A percentile compares a stretch with the other conserved stretches of the same genome.
Conservation (phyloP, 73 alveolate genomes). For the Paramecium sexaurelia region DNA sequence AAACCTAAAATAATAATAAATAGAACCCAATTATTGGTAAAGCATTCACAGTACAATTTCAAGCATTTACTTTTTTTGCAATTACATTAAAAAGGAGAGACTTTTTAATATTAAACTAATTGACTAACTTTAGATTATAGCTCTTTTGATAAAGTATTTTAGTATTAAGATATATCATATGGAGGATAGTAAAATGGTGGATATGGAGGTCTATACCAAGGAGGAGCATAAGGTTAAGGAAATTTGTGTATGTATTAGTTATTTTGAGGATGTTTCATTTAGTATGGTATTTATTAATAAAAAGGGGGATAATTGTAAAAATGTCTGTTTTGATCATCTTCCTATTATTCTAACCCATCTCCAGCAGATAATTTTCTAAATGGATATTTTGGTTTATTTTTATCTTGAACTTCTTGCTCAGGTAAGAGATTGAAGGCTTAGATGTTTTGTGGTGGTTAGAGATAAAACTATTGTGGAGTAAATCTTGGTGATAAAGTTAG, state of each 20-base stretch:
- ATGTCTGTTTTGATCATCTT: background rate
- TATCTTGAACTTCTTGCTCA: background rate
- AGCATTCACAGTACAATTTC: conserved; percentile 62
- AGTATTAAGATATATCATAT: background rate
- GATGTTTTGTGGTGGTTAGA: background rate
- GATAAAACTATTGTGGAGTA: background rate
- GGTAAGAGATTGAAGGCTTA: background rate
- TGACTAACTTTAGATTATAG: background rate
- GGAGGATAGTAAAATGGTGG: background rate
- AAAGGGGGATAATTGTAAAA: background rate
- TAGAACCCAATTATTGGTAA: conserved; percentile 47
- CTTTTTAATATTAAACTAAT: background rate
- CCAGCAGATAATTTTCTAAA: background rate
- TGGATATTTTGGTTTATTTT: background rate
- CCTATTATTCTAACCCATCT: background rate
- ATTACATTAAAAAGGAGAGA: conserved; percentile 35
- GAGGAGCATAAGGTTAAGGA: background rate
- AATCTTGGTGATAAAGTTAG: background rate
- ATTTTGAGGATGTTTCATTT: background rate
- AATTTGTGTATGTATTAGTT: background rate
- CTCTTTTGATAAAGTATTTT: conserved; percentile 22
- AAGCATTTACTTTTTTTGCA: conserved; percentile 62
- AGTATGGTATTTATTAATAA: background rate
- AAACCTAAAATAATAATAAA: background rate
- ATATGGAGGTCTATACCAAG: background rate